Conservation (phyloP, 2,329 filamentous ascomycete genomes). For the Westerdykella aurantiaca region DNA sequence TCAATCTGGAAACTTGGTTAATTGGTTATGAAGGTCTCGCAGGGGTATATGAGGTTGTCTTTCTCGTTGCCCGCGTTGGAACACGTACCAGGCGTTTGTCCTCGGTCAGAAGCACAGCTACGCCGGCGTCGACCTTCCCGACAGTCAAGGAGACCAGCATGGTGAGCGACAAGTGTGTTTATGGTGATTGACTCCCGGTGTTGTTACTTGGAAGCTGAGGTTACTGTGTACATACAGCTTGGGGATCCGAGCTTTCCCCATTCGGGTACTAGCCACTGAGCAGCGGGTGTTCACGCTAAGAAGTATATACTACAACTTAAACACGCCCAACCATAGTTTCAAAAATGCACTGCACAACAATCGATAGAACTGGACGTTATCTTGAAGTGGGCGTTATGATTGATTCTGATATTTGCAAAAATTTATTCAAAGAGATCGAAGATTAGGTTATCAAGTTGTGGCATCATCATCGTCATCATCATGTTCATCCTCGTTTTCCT, state of each 20-base stretch:
- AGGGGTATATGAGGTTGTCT: constrained; percentile 13
- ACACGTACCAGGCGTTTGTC: constrained; percentile 85
- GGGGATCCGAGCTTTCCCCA: too few relatives aligned
- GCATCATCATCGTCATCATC: not conserved
- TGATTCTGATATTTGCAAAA: too few relatives aligned
- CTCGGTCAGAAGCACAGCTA: constrained; percentile 91
- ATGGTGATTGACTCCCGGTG: constrained; percentile 1
- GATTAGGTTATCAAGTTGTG: not conserved
- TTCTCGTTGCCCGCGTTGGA: not conserved
- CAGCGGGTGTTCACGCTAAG: too few relatives aligned
- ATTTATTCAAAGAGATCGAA: too few relatives aligned
- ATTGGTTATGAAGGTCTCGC: constrained; percentile 12
- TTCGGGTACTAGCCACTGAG: too few relatives aligned
- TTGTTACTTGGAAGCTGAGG: constrained; percentile 2
- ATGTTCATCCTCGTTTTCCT: constrained; percentile 10
- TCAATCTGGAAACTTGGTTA: constrained; percentile 65
- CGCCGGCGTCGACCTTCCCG: constrained; percentile 97
- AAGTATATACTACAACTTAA: too few relatives aligned
- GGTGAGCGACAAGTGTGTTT: constrained; percentile 20
- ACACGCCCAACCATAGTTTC: too few relatives aligned
- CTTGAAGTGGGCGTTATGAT: too few relatives aligned
- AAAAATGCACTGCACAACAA: too few relatives aligned
- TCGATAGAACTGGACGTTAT: too few relatives aligned
- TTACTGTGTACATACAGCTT: too few relatives aligned
- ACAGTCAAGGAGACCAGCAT: constrained; percentile 98